Percentiles rank a stretch among this genome's conserved stretches.
These are phyloP conservation scores for Plasmodium berghei DNA, from an alignment of 169 alveolate species.

Conservation along the genomic window DNA sequence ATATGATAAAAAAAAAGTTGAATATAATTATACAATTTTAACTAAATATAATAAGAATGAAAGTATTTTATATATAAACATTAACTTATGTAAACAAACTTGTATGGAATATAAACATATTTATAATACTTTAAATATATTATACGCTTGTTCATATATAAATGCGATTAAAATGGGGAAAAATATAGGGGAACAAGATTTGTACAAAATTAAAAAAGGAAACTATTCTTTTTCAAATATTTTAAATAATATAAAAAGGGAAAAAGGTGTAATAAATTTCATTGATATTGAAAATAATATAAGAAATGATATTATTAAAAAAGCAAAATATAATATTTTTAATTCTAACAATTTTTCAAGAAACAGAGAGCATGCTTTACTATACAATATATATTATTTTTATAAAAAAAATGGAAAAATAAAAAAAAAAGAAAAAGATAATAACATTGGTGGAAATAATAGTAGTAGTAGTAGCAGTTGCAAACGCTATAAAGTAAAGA, in stretches of 20 bases:
- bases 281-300: neutral
- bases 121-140: conserved; percentile 38
- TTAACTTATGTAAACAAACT: conserved; percentile 43
- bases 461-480: neutral
- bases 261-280: neutral
- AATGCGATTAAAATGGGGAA: neutral
- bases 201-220: neutral
- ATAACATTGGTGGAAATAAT: neutral
- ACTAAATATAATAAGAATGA: conserved; percentile 40
- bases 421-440: neutral
- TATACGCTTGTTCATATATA: conserved; percentile 29
- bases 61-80: conserved; percentile 5
- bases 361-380: conserved; percentile 34
- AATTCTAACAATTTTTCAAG: conserved; percentile 15
- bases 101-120: conserved; percentile 58
- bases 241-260: neutral
- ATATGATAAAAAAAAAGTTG: conserved; percentile 39
- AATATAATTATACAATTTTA: conserved; percentile 25
- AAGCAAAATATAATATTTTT: neutral
- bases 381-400: conserved; percentile 31
- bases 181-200: neutral
- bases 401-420: conserved; percentile 8
- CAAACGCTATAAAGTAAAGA: conserved; percentile 17
- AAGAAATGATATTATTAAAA: neutral
- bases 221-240: neutral